Conservation (phyloP, 2,329 filamentous ascomycete species). For the Ophiocordyceps camponoti-saundersi region DNA sequence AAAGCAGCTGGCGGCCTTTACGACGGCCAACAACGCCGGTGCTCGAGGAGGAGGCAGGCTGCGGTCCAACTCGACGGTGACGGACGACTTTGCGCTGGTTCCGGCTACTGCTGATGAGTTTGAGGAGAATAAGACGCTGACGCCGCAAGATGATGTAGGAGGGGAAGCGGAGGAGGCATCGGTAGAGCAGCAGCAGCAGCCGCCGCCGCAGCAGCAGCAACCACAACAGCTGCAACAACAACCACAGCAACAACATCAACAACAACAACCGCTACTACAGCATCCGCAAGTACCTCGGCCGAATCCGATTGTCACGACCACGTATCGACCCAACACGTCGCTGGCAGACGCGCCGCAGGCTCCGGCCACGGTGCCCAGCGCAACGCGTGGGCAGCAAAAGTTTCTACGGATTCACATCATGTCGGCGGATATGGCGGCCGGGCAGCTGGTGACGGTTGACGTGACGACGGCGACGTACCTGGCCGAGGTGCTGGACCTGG, state of each 20-base stretch:
- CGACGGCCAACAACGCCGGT: constrained; percentile 68
- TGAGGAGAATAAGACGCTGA: constrained; percentile 49
- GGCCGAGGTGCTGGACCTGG: constrained; percentile 62
- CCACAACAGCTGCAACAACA: not conserved
- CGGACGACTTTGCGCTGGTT: constrained; percentile 69
- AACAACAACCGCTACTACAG: not conserved
- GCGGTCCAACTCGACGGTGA: constrained; percentile 57
- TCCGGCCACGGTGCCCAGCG: constrained; percentile 23
- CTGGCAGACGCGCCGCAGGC: constrained; percentile 40
- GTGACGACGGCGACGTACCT: constrained; percentile 74
- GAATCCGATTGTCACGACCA: constrained; percentile 41
- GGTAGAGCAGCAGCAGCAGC: constrained; percentile 30
- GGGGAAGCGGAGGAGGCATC: constrained; percentile 23
- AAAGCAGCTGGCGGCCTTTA: constrained; percentile 60
- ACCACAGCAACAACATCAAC: not conserved
- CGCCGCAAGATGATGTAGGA: constrained; percentile 48
- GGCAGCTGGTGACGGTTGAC: constrained; percentile 56
- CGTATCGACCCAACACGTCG: constrained; percentile 33
- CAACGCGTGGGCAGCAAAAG: constrained; percentile 47
- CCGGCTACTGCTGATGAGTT: constrained; percentile 53
- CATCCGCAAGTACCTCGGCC: constrained; percentile 2
- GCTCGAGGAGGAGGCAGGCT: constrained; percentile 41
- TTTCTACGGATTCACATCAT: constrained; percentile 56
- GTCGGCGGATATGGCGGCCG: constrained; percentile 50
- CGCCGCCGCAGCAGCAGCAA: constrained; percentile 31